phyloP scores from a whole-genome alignment of 352 stramenopile species.

The Phytopythium ostracodes region DNA sequence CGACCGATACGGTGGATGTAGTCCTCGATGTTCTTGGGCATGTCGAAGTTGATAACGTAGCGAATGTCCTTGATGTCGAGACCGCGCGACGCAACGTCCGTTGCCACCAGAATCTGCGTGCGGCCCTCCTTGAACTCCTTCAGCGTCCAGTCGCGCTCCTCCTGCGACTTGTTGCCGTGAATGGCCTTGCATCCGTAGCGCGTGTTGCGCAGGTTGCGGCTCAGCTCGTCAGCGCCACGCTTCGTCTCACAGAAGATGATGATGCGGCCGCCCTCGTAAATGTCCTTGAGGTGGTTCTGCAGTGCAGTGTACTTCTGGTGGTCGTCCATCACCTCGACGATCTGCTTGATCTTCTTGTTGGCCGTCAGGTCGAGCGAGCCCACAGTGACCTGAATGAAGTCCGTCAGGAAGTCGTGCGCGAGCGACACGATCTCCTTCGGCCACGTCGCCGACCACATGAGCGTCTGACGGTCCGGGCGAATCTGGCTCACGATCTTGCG shows the following conservation, averaged over 20 bases:
- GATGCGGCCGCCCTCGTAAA: slow-evolving; percentile 91
- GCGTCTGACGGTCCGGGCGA: slow-evolving; percentile 95
- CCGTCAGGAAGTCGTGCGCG: slow-evolving; percentile 96
- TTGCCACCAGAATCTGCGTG: slow-evolving; percentile 96
- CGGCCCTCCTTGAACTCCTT: slow-evolving; percentile 96
- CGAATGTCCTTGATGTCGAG: slow-evolving; percentile 99
- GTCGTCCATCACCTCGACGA: slow-evolving; percentile 96
- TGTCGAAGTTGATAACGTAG: slow-evolving; percentile 99
- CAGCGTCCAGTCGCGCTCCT: slow-evolving; percentile 96
- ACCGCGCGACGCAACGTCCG: slow-evolving; percentile 98
- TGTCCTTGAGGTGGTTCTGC: slow-evolving; percentile 70
- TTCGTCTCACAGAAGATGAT: slow-evolving; percentile 99
- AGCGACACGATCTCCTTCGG: slow-evolving; percentile 97
- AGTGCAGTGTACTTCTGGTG: slow-evolving; percentile 95
- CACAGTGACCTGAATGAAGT: slow-evolving; percentile 96
- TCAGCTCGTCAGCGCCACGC: slow-evolving; percentile 96
- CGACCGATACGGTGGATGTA: slow-evolving; percentile 99
- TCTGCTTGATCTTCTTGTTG: slow-evolving; percentile 98
- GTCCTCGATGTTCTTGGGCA: slow-evolving; percentile 98
- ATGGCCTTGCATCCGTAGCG: slow-evolving; percentile 96
- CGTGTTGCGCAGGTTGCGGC: slow-evolving; percentile 89
- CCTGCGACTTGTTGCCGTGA: slow-evolving; percentile 99
- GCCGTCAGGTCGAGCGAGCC: slow-evolving; percentile 95
- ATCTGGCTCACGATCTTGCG: slow-evolving; percentile 98
- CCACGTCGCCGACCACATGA: slow-evolving; percentile 99